Base-by-base conservation (phyloP, 495 filamentous ascomycete genomes). In the Hypoxylon lienhwacheense region DNA sequence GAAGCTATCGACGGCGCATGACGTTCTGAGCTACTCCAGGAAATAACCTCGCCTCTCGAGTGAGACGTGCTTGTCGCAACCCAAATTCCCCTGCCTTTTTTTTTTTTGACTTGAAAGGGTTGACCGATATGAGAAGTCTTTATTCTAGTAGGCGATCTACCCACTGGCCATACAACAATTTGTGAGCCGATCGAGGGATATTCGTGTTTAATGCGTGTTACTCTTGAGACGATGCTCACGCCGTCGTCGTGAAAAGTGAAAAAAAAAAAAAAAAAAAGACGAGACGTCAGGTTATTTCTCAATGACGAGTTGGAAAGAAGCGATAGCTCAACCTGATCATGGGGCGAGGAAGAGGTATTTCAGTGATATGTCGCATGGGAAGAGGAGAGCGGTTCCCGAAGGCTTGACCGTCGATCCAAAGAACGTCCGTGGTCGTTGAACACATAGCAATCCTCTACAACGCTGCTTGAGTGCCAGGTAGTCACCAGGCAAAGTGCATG, bases 31-130 rank as follows among this genome's bases (percentile, higher is more conserved):
- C 35, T 24, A 35, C 21, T 32, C 7, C 20, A 52, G 44, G 16
- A 24, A 32, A 22, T 41, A 40, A 16, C 33, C 40, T 51, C 22
- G 21, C 50, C 34, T 40, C 50, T 44, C 29, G 40, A 61, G 57
- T 47, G 50, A 61, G 57, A 45, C 34, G 11, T 35, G 32, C 3
- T 31, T 34, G 41, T 61, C 40, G 50, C 28, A 10, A 24, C 17
- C 35, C 24, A 7, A 7, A 17, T 25, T 17, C 31, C 21, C 31
- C 36, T n/a, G n/a, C 21, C 35, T 11, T 32, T 19, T 28, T 5
- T 28, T 15, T 22, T 15, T 42, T 39, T 16, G 20, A 41, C 42
- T 33, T 33, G 25, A 11, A 36, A 21, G 15, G 43, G 6, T 28
- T 10, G 17, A 32, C 22, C n/a, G n/a, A n/a, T n/a, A n/a, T n/a